Percentiles rank a stretch among this genome's conserved stretches.
These are phyloP conservation scores for Leishmania mexicana DNA, from an alignment of 208 protist genomes.

Conservation along the genomic window DNA sequence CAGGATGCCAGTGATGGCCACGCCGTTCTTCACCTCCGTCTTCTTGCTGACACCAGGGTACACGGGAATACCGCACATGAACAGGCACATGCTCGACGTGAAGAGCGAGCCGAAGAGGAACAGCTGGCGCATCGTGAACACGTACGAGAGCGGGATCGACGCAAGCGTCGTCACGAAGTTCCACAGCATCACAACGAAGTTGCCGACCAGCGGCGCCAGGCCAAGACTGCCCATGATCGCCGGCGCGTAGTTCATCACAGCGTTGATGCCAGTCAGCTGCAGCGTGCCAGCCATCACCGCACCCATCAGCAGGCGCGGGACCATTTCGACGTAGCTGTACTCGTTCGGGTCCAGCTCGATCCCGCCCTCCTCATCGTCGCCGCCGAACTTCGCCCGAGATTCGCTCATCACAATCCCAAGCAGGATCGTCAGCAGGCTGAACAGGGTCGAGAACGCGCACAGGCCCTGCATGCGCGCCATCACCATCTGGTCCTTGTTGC, in stretches of 20 bases:
- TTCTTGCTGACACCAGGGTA: slow-evolving; percentile 64
- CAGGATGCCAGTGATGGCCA: slow-evolving; percentile 79
- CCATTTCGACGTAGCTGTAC: slow-evolving; percentile 57
- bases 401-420: slow-evolving; percentile 13
- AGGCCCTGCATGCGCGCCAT: slow-evolving; percentile 70
- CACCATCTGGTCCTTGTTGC: slow-evolving; percentile 40
- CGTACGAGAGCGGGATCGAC: slow-evolving; percentile 66
- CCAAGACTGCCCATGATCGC: slow-evolving; percentile 74
- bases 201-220: slow-evolving; percentile 69
- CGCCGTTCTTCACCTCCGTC: slow-evolving; percentile 50
- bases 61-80: slow-evolving; percentile 83
- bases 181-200: slow-evolving; percentile 86
- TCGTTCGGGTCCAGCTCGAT: slow-evolving; percentile 38
- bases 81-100: slow-evolving; percentile 73
- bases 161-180: slow-evolving; percentile 86
- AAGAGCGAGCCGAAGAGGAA: slow-evolving; percentile 67
- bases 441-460: slow-evolving; percentile 61
- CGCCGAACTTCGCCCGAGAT: slow-evolving; percentile 27
- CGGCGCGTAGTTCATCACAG: slow-evolving; percentile 88
- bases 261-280: slow-evolving; percentile 89
- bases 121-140: slow-evolving; percentile 76
- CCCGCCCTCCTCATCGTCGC: slow-evolving; percentile 15
- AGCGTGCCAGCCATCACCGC: slow-evolving; percentile 57
- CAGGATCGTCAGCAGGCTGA: slow-evolving; percentile 60
- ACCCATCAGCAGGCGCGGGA: slow-evolving; percentile 50